Evolutionary conservation across 2,329 filamentous ascomycete genomes (phyloP), one percentile per base, ranked within the genome.

Genomic region (Ophiobolus disseminans): DNA sequence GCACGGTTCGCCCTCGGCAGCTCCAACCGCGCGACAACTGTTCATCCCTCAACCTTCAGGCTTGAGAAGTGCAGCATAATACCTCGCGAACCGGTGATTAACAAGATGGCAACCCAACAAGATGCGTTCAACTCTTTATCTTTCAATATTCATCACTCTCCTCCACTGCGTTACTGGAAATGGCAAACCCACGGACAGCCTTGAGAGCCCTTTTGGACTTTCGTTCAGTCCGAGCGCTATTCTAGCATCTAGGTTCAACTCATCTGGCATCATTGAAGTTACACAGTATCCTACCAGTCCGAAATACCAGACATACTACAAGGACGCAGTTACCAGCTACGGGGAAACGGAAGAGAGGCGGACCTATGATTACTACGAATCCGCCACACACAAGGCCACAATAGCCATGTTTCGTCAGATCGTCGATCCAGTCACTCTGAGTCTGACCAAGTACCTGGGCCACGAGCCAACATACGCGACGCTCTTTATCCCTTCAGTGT

Each of bases 171-270:
- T 4, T 36, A 11, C 6, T 6, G 13, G 4, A 13, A 31, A 5
- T 17, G 34, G 7, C 22, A 26, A n/a, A n/a, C n/a, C 21, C 11
- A 4, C 36, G n/a, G 3, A n/a, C 9, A 3, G 20, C 9, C 38
- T 30, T 21, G 42, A 38, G 16, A 38, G 11, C 11, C 23, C 16
- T 13, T 45, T 38, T 30, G 34, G 34, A 10, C 22, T 45, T 10
- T 22, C 42, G 2, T 45, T 45, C 19, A 37, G 17, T 13, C 34
- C 42, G 14, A 45, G 34, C 17, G 23, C 25, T 5, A 32, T 45
- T 19, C 7, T 38, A 17, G 42, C 42, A 17, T 45, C 42, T 13
- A 38, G 42, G 32, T 38, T 45, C 34, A 45, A 45, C 17, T 13
- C 42, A 13, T 28, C 42, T 10, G 42, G 25, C 13, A 2, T 17